phyloP scores from a whole-genome alignment of 2,329 filamentous ascomycete species.

The Aaosphaeria arxii region DNA sequence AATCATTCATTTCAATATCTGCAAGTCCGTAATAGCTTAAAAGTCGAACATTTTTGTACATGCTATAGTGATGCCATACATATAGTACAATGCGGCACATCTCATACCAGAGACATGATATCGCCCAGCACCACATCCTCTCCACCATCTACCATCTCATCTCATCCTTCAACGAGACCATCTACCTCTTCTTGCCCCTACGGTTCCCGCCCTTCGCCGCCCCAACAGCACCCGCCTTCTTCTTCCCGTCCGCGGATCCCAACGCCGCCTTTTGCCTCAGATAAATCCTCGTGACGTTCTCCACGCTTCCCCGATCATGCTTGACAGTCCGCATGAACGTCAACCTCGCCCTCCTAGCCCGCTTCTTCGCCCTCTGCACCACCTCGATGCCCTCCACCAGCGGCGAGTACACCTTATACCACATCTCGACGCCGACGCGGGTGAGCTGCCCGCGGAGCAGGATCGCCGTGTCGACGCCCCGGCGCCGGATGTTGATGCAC shows the following conservation, averaged over 20 bases:
- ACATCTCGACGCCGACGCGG: slow-evolving; percentile 90
- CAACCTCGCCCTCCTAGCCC: slow-evolving; percentile 80
- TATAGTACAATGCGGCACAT: no score
- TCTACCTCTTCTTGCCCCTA: slow-evolving; percentile 17
- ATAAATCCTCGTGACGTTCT: slow-evolving; percentile 36
- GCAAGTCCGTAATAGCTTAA: no score
- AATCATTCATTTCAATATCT: no score
- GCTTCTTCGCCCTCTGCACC: slow-evolving; percentile 80
- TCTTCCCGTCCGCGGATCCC: slow-evolving; percentile 24
- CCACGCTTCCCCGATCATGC: slow-evolving; percentile 38
- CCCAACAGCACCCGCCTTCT: slow-evolving; percentile 21
- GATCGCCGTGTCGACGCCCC: slow-evolving; percentile 84
- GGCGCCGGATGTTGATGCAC: slow-evolving; percentile 78
- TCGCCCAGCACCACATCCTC: no score
- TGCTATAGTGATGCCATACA: no score
- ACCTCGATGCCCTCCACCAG: slow-evolving; percentile 89
- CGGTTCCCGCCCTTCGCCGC: slow-evolving; percentile 20
- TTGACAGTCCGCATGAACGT: slow-evolving; percentile 72
- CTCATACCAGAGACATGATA: no score
- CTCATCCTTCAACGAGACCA: no score
- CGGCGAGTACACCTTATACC: slow-evolving; percentile 92
- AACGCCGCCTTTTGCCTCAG: slow-evolving; percentile 36
- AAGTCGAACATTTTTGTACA: no score
- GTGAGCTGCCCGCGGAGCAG: slow-evolving; percentile 83
- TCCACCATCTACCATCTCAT: no score